phyloP scores from a whole-genome alignment of 148 eudicot species.

The Hydrangea macrophylla region DNA sequence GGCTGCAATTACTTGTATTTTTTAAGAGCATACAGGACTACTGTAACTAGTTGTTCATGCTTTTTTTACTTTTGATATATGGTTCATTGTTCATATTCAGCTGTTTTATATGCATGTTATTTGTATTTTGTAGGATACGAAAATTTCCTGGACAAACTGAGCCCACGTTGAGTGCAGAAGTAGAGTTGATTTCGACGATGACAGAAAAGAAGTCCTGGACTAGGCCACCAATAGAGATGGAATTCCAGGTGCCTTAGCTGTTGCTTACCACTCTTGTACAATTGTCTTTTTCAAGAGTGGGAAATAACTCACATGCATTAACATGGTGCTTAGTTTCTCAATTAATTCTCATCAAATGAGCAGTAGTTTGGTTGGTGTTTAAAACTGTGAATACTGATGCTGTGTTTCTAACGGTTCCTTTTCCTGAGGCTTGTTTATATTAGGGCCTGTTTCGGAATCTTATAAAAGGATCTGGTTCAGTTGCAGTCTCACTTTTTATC shows the following conservation, averaged over 20 bases:
- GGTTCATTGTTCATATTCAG: neutral
- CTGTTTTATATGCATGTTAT: neutral
- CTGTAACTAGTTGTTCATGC: no score
- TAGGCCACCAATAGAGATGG: slow-evolving; percentile 99
- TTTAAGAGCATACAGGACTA: no score
- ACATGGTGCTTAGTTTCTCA: neutral
- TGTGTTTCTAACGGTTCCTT: no score
- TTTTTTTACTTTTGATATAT: no score
- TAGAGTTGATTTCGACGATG: slow-evolving; percentile 92
- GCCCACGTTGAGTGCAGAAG: slow-evolving; percentile 96
- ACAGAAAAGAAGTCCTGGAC: slow-evolving; percentile 92
- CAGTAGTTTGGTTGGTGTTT: neutral
- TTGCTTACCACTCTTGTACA: neutral
- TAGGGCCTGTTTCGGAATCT: no score
- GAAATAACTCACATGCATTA: neutral
- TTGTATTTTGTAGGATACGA: slow-evolving; percentile 59
- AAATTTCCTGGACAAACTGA: slow-evolving; percentile 99
- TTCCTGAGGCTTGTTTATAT: no score
- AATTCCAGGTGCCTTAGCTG: slow-evolving; percentile 70
- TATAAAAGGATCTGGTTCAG: no score
- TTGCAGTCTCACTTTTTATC: no score
- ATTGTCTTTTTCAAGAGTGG: neutral
- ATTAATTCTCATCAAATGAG: neutral
- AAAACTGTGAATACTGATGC: no score
- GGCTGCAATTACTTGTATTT: no score